Base-by-base conservation (phyloP, 371 early-diverging fungal genomes). In the Mucor plumbeus region DNA sequence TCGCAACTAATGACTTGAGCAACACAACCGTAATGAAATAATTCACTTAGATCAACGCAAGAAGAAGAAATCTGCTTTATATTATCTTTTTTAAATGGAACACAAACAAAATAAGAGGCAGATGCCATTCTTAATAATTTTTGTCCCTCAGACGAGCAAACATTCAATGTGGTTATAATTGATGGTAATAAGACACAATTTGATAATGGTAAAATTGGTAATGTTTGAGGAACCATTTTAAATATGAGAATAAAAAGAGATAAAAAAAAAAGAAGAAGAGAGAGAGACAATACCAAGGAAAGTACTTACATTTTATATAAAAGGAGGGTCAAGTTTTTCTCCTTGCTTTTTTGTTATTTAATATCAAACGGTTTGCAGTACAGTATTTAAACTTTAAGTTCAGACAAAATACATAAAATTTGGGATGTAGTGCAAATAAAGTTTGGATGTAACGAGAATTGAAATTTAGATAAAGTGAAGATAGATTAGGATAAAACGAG, bases 121-220 rank as follows among this genome's bases (percentile, higher is more conserved):
- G 40, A 35, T 9, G n/a, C n/a, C n/a, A 6, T 40, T 33, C 13
- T 35, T 6, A 68, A 33, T 8, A 66, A 33, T 26, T 17, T 17
- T 6, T 65, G 41, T 5, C 71, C 69, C 62, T 77, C 80, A 21
- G 58, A 33, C 19, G 41, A 59, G 4, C 47, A 56, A 17, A 80
- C 31, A 1, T 39, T 60, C n/a, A 69, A 40, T 2, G 66, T 67
- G 6, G 70, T 70, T 5, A 71, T 63, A 26, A 77, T 80, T 17
- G 71, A 72, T 39, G 80, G 80, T 48, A 75, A 38, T 13, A 80
- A 26, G 4, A 80, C 80, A 50, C 69, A 59, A 21, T 73, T 48
- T 7, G n/a, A 15, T 43, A 80, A 59, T 7, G 76, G 75, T 14
- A 80, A 40, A 11, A 75, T 57, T n/a, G 75, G 73, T 21, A 79